phyloP scores from a whole-genome alignment of 768 basidiomycete species.

The Russula sp. region DNA sequence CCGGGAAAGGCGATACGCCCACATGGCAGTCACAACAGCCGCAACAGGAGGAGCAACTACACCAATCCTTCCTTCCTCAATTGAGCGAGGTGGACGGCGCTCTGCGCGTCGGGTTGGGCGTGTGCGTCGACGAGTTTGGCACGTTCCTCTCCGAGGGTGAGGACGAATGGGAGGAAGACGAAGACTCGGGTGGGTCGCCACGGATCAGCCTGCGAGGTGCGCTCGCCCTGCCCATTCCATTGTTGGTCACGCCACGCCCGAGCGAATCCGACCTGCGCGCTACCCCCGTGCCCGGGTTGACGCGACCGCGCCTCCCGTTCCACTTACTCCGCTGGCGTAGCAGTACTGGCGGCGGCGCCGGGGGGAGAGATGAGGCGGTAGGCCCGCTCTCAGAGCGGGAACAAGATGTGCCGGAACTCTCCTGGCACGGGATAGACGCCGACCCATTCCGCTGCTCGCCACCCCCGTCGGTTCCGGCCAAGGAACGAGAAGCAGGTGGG shows the following conservation, averaged over 20 bases:
- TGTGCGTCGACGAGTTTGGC: conserved; percentile 22
- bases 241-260: conserved; percentile 17
- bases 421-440: conserved; percentile 20
- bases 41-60: background rate
- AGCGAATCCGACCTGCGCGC: conserved; percentile 7
- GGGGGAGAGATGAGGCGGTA: background rate
- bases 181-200: background rate
- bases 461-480: conserved; percentile 6
- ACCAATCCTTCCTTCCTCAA: conserved; percentile 14
- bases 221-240: conserved; percentile 22
- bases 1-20: background rate
- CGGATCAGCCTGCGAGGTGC: conserved; percentile 19
- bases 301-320: conserved; percentile 3
- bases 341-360: background rate
- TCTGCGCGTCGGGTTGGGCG: background rate
- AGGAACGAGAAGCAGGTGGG: background rate
- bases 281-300: background rate
- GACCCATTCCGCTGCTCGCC: conserved; percentile 22
- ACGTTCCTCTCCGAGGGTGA: conserved; percentile 15
- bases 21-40: background rate
- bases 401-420: conserved; percentile 12
- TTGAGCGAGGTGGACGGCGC: conserved; percentile 9
- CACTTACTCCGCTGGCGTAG: conserved; percentile 16
- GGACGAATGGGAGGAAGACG: background rate
- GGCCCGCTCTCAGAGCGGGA: background rate